These are phyloP conservation scores for Royoungia palumana DNA, from an alignment of 768 basidiomycete species.

Conservation along the genomic window DNA sequence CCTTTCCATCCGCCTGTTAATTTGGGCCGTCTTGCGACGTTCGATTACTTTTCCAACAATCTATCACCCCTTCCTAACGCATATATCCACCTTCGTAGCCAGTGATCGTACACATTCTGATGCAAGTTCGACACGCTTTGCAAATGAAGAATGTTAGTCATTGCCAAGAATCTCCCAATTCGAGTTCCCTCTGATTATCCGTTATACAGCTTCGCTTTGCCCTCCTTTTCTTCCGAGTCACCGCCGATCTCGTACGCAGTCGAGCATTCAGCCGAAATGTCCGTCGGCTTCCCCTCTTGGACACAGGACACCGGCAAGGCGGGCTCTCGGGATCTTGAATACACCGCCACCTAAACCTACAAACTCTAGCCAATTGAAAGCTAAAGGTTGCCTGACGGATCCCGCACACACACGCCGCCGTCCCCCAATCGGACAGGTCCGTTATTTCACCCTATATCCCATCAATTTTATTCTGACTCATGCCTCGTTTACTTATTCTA, in stretches of 20 bases:
- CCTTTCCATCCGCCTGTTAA: neutral
- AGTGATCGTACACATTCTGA: slow-evolving; percentile 51
- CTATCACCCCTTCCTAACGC: slow-evolving; percentile 12
- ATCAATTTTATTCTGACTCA: slow-evolving; percentile 17
- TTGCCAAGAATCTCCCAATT: slow-evolving; percentile 14
- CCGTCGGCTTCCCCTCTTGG: slow-evolving; percentile 21
- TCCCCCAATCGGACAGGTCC: slow-evolving; percentile 39
- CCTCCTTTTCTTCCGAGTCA: slow-evolving; percentile 55
- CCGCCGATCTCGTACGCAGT: slow-evolving; percentile 58
- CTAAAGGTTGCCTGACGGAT: slow-evolving; percentile 72
- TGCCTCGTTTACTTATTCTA: slow-evolving; percentile 17
- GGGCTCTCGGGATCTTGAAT: slow-evolving; percentile 37
- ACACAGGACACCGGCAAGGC: slow-evolving; percentile 33
- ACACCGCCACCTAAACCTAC: slow-evolving; percentile 69
- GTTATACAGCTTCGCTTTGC: slow-evolving; percentile 48
- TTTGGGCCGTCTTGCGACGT: slow-evolving; percentile 7
- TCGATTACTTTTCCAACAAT: slow-evolving; percentile 1
- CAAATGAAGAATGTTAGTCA: slow-evolving; percentile 48
- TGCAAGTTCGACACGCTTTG: slow-evolving; percentile 44
- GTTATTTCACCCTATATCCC: slow-evolving; percentile 2
- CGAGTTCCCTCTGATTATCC: slow-evolving; percentile 17
- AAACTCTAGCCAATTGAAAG: slow-evolving; percentile 51
- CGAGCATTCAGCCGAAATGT: slow-evolving; percentile 42
- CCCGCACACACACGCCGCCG: slow-evolving; percentile 53
- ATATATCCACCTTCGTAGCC: slow-evolving; percentile 46